Percentiles rank a stretch among this genome's conserved stretches.
Evolutionary conservation across 1,284 basidiomycete species (phyloP).

Genomic region (Sutorius eximius): DNA sequence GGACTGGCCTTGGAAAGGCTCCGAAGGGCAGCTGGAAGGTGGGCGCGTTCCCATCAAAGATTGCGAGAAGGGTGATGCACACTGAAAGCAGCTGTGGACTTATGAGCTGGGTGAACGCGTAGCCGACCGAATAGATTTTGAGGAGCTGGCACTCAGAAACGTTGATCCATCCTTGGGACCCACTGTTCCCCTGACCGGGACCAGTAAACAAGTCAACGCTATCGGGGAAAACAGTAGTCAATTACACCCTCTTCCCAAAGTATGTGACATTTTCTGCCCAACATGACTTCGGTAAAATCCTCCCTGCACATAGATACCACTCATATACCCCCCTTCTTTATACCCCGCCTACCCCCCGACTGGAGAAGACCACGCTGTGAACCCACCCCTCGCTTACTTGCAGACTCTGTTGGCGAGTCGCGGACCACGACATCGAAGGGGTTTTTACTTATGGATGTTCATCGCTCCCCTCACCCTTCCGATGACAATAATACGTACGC

Average conservation of each 20-base stretch:
- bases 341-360: constrained; percentile 27
- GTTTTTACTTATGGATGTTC: constrained; percentile 63
- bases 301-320: constrained; percentile 51
- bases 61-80: constrained; percentile 3
- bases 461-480: constrained; percentile 70
- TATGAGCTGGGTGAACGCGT: constrained; percentile 65
- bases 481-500: constrained; percentile 71
- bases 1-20: constrained; percentile 67
- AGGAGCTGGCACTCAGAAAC: constrained; percentile 69
- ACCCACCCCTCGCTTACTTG: constrained; percentile 53
- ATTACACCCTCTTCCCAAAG: constrained; percentile 2
- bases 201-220: constrained; percentile 21
- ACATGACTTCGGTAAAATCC: background rate
- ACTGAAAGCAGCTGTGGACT: constrained; percentile 47
- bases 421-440: constrained; percentile 61
- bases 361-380: constrained; percentile 1
- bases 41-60: constrained; percentile 13
- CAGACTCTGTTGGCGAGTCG: constrained; percentile 51
- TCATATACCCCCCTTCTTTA: constrained; percentile 64
- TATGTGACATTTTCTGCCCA: background rate
- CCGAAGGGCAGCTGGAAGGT: constrained; percentile 69
- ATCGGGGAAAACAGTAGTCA: constrained; percentile 7
- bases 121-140: constrained; percentile 71
- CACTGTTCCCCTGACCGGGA: constrained; percentile 27
- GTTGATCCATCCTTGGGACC: constrained; percentile 69